These are phyloP conservation scores for Cystofilobasidium capitatum DNA, from an alignment of 768 basidiomycete genomes.

Conservation along the genomic window DNA sequence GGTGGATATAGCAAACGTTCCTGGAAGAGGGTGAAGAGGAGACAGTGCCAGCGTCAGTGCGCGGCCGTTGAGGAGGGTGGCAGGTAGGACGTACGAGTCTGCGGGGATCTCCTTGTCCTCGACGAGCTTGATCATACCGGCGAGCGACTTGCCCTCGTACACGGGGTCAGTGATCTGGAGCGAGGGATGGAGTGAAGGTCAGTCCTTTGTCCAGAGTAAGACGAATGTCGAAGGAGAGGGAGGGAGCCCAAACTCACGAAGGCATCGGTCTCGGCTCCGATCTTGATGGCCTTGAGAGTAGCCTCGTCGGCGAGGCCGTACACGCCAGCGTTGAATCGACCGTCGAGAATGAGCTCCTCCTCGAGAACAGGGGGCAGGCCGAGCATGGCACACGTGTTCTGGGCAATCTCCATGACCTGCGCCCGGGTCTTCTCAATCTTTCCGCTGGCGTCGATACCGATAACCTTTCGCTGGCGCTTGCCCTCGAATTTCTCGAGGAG, in stretches of 20 bases:
- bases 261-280: slow-evolving; percentile 12
- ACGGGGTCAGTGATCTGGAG: slow-evolving; percentile 29
- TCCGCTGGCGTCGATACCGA: slow-evolving; percentile 32
- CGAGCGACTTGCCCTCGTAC: slow-evolving; percentile 31
- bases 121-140: slow-evolving; percentile 32
- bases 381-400: slow-evolving; percentile 28
- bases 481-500: slow-evolving; percentile 29
- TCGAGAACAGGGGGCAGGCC: slow-evolving; percentile 29
- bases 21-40: neutral
- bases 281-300: slow-evolving; percentile 31
- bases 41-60: too few relatives aligned
- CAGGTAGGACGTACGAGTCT: neutral
- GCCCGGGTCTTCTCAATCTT: slow-evolving; percentile 30
- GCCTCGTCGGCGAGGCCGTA: slow-evolving; percentile 31
- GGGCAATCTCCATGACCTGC: slow-evolving; percentile 30
- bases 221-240: too few relatives aligned
- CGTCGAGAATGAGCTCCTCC: slow-evolving; percentile 29
- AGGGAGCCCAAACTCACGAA: neutral
- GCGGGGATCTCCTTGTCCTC: slow-evolving; percentile 28
- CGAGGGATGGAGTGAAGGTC: neutral
- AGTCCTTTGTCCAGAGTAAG: neutral
- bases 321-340: slow-evolving; percentile 31
- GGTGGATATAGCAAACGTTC: slow-evolving; percentile 32
- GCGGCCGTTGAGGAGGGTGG: too few relatives aligned
- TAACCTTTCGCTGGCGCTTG: slow-evolving; percentile 29